Conservation (phyloP, 2,329 filamentous ascomycete species). For the Nannizziopsis barbatae region DNA sequence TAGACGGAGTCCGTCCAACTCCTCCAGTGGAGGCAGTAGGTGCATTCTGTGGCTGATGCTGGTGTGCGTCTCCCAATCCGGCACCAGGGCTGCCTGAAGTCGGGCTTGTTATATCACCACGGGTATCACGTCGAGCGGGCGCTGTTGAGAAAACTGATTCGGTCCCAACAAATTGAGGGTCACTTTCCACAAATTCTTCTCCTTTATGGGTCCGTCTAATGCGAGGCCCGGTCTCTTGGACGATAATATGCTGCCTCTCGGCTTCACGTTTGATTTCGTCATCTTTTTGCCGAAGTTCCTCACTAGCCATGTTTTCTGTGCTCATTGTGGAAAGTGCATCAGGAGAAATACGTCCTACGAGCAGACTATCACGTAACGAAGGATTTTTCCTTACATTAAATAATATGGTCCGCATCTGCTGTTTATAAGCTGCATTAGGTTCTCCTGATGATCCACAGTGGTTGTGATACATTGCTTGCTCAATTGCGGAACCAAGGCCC, state of each 20-base stretch:
- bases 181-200: conserved; percentile 76
- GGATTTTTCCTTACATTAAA: conserved; percentile 86
- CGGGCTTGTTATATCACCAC: conserved; percentile 9
- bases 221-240: conserved; percentile 63
- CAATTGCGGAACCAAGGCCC: conserved; percentile 64
- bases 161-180: conserved; percentile 40
- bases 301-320: conserved; percentile 79
- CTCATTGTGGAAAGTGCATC: conserved; percentile 78
- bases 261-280: conserved; percentile 46
- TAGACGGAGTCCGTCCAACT: conserved; percentile 39
- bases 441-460: conserved; percentile 42
- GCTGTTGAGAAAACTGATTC: conserved; percentile 40
- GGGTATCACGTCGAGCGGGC: conserved; percentile 34
- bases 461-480: conserved; percentile 53
- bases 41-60: conserved; percentile 28
- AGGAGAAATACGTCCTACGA: conserved; percentile 61
- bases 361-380: conserved; percentile 61
- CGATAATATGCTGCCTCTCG: conserved; percentile 60
- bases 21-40: conserved; percentile 34
- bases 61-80: conserved; percentile 20
- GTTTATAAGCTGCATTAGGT: conserved; percentile 45
- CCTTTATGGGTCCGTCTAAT: conserved; percentile 90
- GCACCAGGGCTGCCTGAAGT: background rate
- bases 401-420: conserved; percentile 61
- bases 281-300: conserved; percentile 63